phyloP scores from a whole-genome alignment of 768 basidiomycete genomes.

The Suillus subalutaceus region DNA sequence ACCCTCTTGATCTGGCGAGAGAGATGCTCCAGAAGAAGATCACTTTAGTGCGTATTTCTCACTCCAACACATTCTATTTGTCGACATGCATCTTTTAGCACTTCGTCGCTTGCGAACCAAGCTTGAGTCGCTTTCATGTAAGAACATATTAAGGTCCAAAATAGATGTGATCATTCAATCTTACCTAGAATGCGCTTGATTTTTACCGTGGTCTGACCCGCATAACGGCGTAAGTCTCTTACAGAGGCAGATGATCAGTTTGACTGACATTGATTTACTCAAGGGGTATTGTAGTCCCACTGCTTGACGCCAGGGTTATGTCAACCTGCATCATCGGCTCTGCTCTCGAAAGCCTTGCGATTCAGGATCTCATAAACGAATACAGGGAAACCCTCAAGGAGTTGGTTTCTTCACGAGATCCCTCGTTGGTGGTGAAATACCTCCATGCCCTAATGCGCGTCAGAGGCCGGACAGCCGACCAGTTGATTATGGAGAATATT shows the following conservation, averaged over 20 bases:
- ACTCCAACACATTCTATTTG: constrained; percentile 9
- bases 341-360: constrained; percentile 5
- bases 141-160: background rate
- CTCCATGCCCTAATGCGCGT: constrained; percentile 4
- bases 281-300: background rate
- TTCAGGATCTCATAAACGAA: constrained; percentile 1
- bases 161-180: background rate
- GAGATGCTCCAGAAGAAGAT: constrained; percentile 57
- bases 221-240: constrained; percentile 7
- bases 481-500: constrained; percentile 10
- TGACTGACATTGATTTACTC: background rate
- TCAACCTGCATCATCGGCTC: constrained; percentile 9
- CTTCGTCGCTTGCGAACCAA: constrained; percentile 58
- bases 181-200: background rate
- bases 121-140: constrained; percentile 6
- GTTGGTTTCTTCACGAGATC: background rate
- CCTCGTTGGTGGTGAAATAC: constrained; percentile 1
- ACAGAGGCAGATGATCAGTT: too few species aligned
- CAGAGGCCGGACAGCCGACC: constrained; percentile 1
- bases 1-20: constrained; percentile 33
- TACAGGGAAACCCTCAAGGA: background rate
- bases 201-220: constrained; percentile 11
- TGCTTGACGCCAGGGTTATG: constrained; percentile 2
- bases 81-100: constrained; percentile 38
- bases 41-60: constrained; percentile 42